Evolutionary conservation across 2,329 filamentous ascomycete species (phyloP).

Genomic region (Lomentospora prolificans): DNA sequence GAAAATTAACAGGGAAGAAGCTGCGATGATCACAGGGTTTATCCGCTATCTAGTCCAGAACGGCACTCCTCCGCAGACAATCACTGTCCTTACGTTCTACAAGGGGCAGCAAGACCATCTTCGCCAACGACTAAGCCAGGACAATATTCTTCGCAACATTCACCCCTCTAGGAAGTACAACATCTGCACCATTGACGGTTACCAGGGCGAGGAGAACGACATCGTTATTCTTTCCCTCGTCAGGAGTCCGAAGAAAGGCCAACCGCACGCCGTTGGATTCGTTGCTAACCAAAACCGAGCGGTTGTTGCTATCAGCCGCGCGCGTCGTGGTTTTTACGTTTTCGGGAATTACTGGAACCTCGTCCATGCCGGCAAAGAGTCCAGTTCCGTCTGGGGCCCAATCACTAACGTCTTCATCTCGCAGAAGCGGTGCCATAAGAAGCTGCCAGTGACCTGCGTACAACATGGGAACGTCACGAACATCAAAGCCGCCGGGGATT

Average conservation of each 20-base stretch:
- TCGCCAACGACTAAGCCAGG: constrained; percentile 31
- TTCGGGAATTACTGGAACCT: constrained; percentile 63
- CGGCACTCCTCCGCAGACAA: constrained; percentile 45
- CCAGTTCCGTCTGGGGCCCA: constrained; percentile 26
- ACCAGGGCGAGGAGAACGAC: constrained; percentile 86
- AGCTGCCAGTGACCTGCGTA: constrained; percentile 55
- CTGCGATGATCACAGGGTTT: constrained; percentile 65
- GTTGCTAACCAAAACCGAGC: constrained; percentile 51
- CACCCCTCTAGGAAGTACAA: constrained; percentile 32
- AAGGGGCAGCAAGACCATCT: constrained; percentile 68
- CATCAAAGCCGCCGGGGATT: constrained; percentile 44
- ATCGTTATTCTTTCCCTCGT: constrained; percentile 74
- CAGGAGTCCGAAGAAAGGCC: constrained; percentile 48
- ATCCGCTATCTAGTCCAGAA: constrained; percentile 64
- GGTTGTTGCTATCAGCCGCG: constrained; percentile 55
- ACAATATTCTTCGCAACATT: constrained; percentile 16
- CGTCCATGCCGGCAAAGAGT: constrained; percentile 32
- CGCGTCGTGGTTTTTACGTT: constrained; percentile 69
- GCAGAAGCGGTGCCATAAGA: constrained; percentile 35
- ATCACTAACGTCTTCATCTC: constrained; percentile 9
- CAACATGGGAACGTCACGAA: constrained; percentile 44
- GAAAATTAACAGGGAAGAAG: constrained; percentile 61
- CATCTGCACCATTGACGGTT: constrained; percentile 77
- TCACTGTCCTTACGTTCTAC: constrained; percentile 83
- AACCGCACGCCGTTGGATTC: constrained; percentile 53